A percentile compares a stretch with the other conserved stretches of the same genome.
Conservation (phyloP, 176 grass and related monocot species). For the Oropetium thomaeum region DNA sequence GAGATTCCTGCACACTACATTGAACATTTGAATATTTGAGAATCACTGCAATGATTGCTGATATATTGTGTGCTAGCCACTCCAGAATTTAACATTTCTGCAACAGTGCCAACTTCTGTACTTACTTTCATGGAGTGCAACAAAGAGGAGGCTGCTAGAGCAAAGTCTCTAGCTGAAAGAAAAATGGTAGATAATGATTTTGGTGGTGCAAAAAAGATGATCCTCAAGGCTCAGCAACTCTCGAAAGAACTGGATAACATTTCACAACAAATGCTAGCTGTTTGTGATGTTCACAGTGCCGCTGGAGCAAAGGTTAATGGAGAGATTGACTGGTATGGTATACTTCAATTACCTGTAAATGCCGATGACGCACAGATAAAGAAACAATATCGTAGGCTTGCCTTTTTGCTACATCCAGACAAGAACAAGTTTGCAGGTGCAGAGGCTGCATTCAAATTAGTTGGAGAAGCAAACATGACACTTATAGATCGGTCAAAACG, state of each 20-base stretch:
- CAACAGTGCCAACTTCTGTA: background rate
- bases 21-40: background rate
- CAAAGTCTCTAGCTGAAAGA: slow-evolving; percentile 60
- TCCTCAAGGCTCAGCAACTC: slow-evolving; percentile 70
- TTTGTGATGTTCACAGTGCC: slow-evolving; percentile 85
- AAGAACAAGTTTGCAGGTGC: slow-evolving; percentile 87
- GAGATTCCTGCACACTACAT: background rate
- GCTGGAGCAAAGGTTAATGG: slow-evolving; percentile 58
- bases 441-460: slow-evolving; percentile 89
- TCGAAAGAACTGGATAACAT: slow-evolving; percentile 59
- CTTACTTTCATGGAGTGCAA: slow-evolving; percentile 76
- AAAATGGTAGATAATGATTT: slow-evolving; percentile 79
- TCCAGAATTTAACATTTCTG: background rate
- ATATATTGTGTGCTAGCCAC: slow-evolving; percentile 8
- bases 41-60: background rate
- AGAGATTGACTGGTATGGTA: slow-evolving; percentile 81
- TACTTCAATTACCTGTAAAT: slow-evolving; percentile 65
- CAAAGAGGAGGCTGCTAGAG: slow-evolving; percentile 80
- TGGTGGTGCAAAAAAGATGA: slow-evolving; percentile 57
- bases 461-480: slow-evolving; percentile 71
- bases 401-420: slow-evolving; percentile 83
- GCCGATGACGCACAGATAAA: slow-evolving; percentile 71
- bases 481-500: slow-evolving; percentile 65
- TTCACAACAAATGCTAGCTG: slow-evolving; percentile 68
- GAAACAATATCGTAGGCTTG: slow-evolving; percentile 79